Evolutionary conservation across 1,139 yeast species (phyloP).

Genomic region (Chernovozyma aurita): DNA sequence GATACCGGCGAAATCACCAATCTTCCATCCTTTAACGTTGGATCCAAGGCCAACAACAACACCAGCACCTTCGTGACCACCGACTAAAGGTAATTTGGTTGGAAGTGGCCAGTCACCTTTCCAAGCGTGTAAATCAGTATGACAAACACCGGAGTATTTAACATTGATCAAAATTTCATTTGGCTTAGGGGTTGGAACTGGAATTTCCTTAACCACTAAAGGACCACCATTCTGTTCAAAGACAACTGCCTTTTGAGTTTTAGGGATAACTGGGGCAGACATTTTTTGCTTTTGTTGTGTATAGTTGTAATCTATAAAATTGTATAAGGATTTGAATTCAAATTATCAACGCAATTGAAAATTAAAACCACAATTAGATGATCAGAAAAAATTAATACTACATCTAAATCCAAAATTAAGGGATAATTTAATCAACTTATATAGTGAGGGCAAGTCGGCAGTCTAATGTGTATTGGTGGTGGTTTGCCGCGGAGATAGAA

Average conservation of each 20-base stretch:
- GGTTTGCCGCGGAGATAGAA: background rate
- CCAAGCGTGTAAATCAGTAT: constrained; percentile 79
- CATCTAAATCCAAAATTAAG: too few species aligned
- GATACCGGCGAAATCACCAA: constrained; percentile 71
- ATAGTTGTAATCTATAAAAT: too few species aligned
- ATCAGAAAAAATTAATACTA: too few species aligned
- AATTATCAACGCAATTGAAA: too few species aligned
- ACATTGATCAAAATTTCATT: constrained; percentile 64
- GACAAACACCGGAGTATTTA: constrained; percentile 76
- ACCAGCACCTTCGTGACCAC: constrained; percentile 87
- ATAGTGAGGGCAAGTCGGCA: too few species aligned
- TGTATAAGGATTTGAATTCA: too few species aligned
- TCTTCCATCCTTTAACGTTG: constrained; percentile 59
- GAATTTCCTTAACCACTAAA: constrained; percentile 55
- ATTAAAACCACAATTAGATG: too few species aligned
- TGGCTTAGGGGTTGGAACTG: constrained; percentile 66
- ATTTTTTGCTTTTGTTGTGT: too few species aligned
- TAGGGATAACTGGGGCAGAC: constrained; percentile 19
- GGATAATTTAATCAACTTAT: too few species aligned
- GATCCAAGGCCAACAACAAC: constrained; percentile 68
- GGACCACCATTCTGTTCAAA: constrained; percentile 38
- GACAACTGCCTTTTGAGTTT: constrained; percentile 35
- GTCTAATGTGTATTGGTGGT: too few species aligned
- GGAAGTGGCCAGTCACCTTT: constrained; percentile 74
- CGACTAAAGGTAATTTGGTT: constrained; percentile 66